Conservation (phyloP, 2,329 filamentous ascomycete species). For the Fusarium lateritium region DNA sequence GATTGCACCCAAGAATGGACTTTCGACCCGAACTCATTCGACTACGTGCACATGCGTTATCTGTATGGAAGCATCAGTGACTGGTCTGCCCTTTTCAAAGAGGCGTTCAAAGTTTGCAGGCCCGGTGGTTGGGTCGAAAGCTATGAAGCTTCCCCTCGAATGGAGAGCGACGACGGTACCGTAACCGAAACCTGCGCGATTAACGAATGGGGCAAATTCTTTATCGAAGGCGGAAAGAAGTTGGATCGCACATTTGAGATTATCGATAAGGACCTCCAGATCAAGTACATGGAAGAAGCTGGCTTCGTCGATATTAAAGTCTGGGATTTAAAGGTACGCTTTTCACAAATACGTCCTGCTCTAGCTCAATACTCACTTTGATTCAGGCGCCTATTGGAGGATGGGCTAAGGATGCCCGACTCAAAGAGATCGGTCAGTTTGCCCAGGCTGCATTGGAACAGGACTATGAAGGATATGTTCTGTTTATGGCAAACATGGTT, state of each 20-base stretch:
- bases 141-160: slow-evolving; percentile 49
- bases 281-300: slow-evolving; percentile 42
- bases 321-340: slow-evolving; percentile 40
- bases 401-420: slow-evolving; percentile 29
- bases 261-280: slow-evolving; percentile 39
- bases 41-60: slow-evolving; percentile 73
- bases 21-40: slow-evolving; percentile 58
- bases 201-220: slow-evolving; percentile 50
- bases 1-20: slow-evolving; percentile 53
- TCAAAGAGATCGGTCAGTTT: slow-evolving; percentile 46
- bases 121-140: slow-evolving; percentile 66
- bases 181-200: slow-evolving; percentile 49
- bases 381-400: slow-evolving; percentile 40
- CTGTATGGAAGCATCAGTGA: slow-evolving; percentile 70
- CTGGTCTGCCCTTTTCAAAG: slow-evolving; percentile 67
- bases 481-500: slow-evolving; percentile 54
- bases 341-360: rapidly evolving
- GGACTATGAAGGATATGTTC: slow-evolving; percentile 54
- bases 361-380: background rate
- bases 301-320: slow-evolving; percentile 40
- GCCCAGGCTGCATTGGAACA: slow-evolving; percentile 53
- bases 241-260: slow-evolving; percentile 51
- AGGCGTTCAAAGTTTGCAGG: slow-evolving; percentile 66
- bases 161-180: slow-evolving; percentile 53
- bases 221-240: slow-evolving; percentile 50